A percentile compares a stretch with the other conserved stretches of the same genome.
These are phyloP conservation scores for Plasmodium adleri DNA, from an alignment of 169 alveolate genomes.

Conservation along the genomic window DNA sequence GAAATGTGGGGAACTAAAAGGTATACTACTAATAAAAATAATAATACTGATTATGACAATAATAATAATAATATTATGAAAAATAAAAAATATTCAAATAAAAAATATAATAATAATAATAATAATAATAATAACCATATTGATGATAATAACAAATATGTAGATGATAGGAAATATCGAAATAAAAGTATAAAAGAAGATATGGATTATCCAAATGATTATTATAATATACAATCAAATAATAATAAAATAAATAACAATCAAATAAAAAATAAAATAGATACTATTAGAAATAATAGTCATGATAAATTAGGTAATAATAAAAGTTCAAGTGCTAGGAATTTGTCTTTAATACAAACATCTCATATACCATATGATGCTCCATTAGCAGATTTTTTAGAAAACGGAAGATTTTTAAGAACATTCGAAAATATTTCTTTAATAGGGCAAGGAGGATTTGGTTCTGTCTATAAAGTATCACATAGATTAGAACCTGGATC, in stretches of 20 bases:
- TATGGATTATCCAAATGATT: no score
- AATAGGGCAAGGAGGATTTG: conserved; percentile 94
- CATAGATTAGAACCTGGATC: conserved; percentile 92
- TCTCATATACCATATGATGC: conserved; percentile 75
- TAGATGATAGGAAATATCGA: not conserved
- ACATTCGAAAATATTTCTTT: conserved; percentile 88
- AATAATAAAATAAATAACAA: conserved; percentile 1
- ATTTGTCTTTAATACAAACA: conserved; percentile 26
- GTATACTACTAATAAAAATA: not conserved
- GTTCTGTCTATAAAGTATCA: conserved; percentile 90
- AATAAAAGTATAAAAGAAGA: no score
- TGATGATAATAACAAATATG: not conserved
- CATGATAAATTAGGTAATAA: conserved; percentile 32
- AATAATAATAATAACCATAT: conserved; percentile 13
- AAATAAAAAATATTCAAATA: conserved; percentile 8
- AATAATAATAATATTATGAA: conserved; percentile 1
- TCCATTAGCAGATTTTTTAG: conserved; percentile 82
- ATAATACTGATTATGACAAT: conserved; percentile 18
- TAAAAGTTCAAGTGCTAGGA: conserved; percentile 50
- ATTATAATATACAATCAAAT: no score
- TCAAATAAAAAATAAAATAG: conserved; percentile 15
- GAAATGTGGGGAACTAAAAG: not conserved
- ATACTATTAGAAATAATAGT: conserved; percentile 11
- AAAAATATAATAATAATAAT: conserved; percentile 9
- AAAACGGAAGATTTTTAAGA: conserved; percentile 90